Evolutionary conservation across 768 basidiomycete genomes (phyloP).

Genomic region (Xerocomus potaroensis): DNA sequence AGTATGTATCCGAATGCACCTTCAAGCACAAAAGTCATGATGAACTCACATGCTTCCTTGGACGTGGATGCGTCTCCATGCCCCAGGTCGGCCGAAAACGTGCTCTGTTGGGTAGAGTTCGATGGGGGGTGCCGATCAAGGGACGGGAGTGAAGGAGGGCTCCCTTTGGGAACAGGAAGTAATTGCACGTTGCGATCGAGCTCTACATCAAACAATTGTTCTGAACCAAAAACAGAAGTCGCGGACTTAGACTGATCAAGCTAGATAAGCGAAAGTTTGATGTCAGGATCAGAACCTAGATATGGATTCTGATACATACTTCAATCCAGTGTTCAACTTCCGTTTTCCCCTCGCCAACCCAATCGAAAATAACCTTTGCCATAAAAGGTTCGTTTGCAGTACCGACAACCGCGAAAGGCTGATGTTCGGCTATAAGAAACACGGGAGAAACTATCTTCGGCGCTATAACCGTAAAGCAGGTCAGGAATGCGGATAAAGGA

Average conservation of each 20-base stretch:
- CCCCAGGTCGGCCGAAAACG: conserved; percentile 1
- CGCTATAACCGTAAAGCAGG: conserved; percentile 36
- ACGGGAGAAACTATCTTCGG: conserved; percentile 30
- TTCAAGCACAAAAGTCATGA: neutral
- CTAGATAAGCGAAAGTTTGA: conserved; percentile 20
- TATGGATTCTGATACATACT: conserved; percentile 26
- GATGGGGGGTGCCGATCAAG: conserved; percentile 22
- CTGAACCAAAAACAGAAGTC: conserved; percentile 40
- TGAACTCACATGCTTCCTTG: conserved; percentile 20
- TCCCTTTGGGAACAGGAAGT: conserved; percentile 26
- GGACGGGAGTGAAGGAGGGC: conserved; percentile 22
- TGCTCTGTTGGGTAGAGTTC: neutral
- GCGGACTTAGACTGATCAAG: conserved; percentile 39
- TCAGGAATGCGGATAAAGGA: conserved; percentile 31
- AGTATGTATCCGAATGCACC: neutral
- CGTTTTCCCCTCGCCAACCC: conserved; percentile 40
- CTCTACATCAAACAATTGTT: conserved; percentile 49
- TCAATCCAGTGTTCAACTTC: conserved; percentile 53
- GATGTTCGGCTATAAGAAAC: conserved; percentile 31
- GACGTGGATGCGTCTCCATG: neutral
- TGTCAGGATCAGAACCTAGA: neutral
- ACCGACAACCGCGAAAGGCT: conserved; percentile 39
- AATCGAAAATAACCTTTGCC: conserved; percentile 38
- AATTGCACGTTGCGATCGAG: conserved; percentile 41
- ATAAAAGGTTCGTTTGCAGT: conserved; percentile 44